Evolutionary conservation across 2,329 filamentous ascomycete species (phyloP).

Genomic region (Talaromyces sp.): DNA sequence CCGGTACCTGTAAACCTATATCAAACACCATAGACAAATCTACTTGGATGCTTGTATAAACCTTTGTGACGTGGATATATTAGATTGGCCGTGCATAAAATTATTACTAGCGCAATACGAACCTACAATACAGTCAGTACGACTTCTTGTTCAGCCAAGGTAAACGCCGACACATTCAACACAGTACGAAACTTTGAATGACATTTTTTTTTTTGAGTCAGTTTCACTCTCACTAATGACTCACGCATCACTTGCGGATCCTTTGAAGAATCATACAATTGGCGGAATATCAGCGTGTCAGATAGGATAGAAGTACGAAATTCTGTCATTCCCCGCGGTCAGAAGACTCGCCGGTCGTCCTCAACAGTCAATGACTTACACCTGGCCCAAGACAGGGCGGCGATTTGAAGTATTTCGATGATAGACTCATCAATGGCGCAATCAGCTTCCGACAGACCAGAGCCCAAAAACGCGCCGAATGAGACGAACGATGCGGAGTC

Average conservation of each 20-base stretch:
- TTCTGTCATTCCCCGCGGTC: background rate
- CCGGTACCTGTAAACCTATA: background rate
- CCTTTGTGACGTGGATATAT: background rate
- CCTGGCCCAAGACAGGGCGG: background rate
- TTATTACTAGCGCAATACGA: background rate
- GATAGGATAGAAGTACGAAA: background rate
- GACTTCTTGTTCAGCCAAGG: background rate
- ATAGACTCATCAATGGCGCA: constrained; percentile 1
- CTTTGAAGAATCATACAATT: background rate
- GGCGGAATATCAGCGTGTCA: background rate
- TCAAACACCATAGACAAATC: background rate
- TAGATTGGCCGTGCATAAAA: background rate
- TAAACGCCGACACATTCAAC: background rate
- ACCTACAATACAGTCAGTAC: background rate
- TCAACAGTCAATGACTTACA: background rate
- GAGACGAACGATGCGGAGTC: constrained; percentile 26
- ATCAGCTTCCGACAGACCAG: background rate
- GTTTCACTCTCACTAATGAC: background rate
- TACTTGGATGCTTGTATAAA: background rate
- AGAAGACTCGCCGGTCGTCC: background rate
- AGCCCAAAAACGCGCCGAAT: background rate
- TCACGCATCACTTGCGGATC: background rate
- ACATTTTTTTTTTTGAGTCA: background rate
- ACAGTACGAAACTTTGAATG: background rate
- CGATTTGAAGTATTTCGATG: background rate